Base-by-base conservation (phyloP, 2,329 filamentous ascomycete genomes). In the Diaporthe humulicola region DNA sequence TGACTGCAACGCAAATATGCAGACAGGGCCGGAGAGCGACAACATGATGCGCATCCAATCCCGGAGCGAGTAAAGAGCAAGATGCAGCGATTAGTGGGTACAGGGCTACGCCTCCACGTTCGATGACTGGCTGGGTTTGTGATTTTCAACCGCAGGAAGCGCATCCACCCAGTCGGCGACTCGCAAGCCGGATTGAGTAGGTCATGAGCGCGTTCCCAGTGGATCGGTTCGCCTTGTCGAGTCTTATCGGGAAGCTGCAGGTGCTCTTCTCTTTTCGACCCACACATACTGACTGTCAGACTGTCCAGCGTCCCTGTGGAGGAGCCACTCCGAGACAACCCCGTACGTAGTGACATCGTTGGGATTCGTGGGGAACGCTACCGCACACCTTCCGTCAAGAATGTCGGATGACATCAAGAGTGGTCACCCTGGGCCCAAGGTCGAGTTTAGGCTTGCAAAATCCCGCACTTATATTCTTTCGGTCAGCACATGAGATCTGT, bases 141-240 rank as follows among this genome's bases (percentile, higher is more conserved):
- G 67, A 64, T 28, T 64, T 48, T 40, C 64, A 60, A 52, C 67
- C 70, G 73, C 57, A 72, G 58, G 33, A 73, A 70, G 72, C 61
- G 64, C 72, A 73, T 40, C 54, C 64, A 56, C 58, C 71, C 71
- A 61, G 74, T 73, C 61, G 48, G 71, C 57, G 71, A 69, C 67
- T 19, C n/a, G 25, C 52, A 58, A 40, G 40, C 71, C 71, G 57
- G 28, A 73, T 73, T 6, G 22, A 60, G 71, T 50, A 75, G 74
- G 74, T 73, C 74, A 61, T 74, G 52, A 50, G 70, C 64, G 38
- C 50, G 36, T 42, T 75, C 67, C 73, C 74, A 75, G 74, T 64
- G 54, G 66, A 60, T 69, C 71, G 74, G 71, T 73, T 71, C 66
- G 60, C 70, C 74, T 45, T 33, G 45, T 69, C 71, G 45, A 75